A percentile compares a stretch with the other conserved stretches of the same genome.
Evolutionary conservation across 2,329 filamentous ascomycete genomes (phyloP).

Genomic region (Fusarium aywerte): DNA sequence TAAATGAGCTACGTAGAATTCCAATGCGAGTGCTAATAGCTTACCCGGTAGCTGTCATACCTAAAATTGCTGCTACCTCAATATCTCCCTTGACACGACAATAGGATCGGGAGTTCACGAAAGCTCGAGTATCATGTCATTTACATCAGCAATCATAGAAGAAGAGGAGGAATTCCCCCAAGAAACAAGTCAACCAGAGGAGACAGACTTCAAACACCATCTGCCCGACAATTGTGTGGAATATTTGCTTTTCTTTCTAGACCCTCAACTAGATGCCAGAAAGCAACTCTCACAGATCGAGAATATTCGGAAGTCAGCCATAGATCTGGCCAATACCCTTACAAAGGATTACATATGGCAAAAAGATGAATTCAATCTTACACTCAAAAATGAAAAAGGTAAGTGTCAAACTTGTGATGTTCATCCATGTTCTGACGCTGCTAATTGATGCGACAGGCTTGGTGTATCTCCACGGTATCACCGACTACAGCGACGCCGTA

Average conservation of each 20-base stretch:
- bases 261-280: slow-evolving; percentile 63
- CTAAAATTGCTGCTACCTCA: slow-evolving; percentile 4
- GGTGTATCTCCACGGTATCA: slow-evolving; percentile 77
- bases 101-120: not conserved
- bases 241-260: slow-evolving; percentile 81
- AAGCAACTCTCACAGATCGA: slow-evolving; percentile 75
- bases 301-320: slow-evolving; percentile 74
- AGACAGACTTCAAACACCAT: slow-evolving; percentile 24
- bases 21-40: not conserved
- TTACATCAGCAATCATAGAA: slow-evolving; percentile 12
- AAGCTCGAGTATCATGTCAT: slow-evolving; percentile 12
- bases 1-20: slow-evolving; percentile 6
- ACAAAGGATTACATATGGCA: slow-evolving; percentile 97
- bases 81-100: not conserved
- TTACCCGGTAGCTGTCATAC: slow-evolving; percentile 29
- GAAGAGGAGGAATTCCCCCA: not conserved
- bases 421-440: slow-evolving; percentile 6
- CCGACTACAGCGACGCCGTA: slow-evolving; percentile 92
- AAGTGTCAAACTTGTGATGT: slow-evolving; percentile 15
- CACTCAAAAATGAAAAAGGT: slow-evolving; percentile 70
- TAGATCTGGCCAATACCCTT: slow-evolving; percentile 69
- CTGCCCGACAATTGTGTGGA: slow-evolving; percentile 87
- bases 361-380: slow-evolving; percentile 80
- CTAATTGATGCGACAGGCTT: slow-evolving; percentile 53
- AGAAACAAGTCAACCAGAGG: not conserved